Percentiles rank a stretch among this genome's conserved stretches.
Conservation (phyloP, 1,284 basidiomycete genomes). For the Pseudozyma tsukubaensis region DNA sequence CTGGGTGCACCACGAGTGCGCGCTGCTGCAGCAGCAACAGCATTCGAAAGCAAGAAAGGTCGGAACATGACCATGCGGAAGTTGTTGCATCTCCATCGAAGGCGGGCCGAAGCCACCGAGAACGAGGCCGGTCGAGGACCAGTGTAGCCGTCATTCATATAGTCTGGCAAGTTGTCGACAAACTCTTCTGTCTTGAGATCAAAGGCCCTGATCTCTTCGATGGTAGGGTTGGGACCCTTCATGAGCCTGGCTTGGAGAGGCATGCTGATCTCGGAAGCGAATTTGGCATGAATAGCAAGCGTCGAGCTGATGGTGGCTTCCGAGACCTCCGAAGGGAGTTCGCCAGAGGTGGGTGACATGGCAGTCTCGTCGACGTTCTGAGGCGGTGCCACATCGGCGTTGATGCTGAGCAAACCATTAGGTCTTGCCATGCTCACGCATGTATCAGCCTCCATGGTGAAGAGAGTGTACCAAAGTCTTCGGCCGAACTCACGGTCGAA, state of each 20-base stretch:
- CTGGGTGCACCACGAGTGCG: slow-evolving; percentile 32
- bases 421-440: slow-evolving; percentile 51
- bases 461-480: slow-evolving; percentile 49
- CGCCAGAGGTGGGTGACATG: slow-evolving; percentile 39
- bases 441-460: slow-evolving; percentile 53
- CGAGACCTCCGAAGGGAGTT: slow-evolving; percentile 34
- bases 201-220: slow-evolving; percentile 49
- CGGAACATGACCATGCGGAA: slow-evolving; percentile 56
- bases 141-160: slow-evolving; percentile 41
- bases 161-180: slow-evolving; percentile 41
- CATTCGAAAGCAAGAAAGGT: slow-evolving; percentile 49
- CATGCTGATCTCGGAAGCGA: slow-evolving; percentile 50
- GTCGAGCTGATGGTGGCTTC: slow-evolving; percentile 47
- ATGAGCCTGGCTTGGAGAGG: slow-evolving; percentile 45
- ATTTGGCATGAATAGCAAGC: slow-evolving; percentile 42
- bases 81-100: slow-evolving; percentile 54
- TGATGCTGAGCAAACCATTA: slow-evolving; percentile 43
- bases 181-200: slow-evolving; percentile 51
- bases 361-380: slow-evolving; percentile 49
- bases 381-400: slow-evolving; percentile 43
- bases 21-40: slow-evolving; percentile 43
- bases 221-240: slow-evolving; percentile 40
- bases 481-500: slow-evolving; percentile 50
- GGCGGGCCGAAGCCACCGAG: slow-evolving; percentile 40
- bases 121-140: slow-evolving; percentile 41